Evolutionary conservation across 345 rosid species (phyloP).

Genomic region (Hirschfeldia incana): DNA sequence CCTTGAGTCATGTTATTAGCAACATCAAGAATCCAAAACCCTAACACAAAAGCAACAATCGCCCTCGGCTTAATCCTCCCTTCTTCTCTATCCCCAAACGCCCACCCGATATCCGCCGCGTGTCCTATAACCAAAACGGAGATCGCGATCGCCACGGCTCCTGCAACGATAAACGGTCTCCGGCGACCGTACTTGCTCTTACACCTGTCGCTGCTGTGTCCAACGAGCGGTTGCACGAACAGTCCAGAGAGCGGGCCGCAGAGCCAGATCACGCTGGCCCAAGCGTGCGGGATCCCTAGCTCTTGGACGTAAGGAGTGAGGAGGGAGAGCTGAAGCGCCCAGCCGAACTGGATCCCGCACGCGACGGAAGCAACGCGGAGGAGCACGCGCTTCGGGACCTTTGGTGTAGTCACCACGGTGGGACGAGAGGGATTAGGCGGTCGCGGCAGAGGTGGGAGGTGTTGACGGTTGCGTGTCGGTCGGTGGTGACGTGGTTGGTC

Average conservation of each 20-base stretch:
- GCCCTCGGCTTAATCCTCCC: conserved; percentile 64
- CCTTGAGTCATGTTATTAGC: conserved; percentile 97
- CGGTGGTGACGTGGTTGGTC: conserved; percentile 44
- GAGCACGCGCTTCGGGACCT: conserved; percentile 61
- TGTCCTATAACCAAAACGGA: conserved; percentile 72
- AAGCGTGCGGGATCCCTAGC: conserved; percentile 84
- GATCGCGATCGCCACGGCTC: conserved; percentile 55
- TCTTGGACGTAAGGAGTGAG: conserved; percentile 94
- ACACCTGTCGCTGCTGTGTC: conserved; percentile 89
- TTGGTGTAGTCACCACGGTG: conserved; percentile 34
- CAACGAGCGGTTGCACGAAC: conserved; percentile 86
- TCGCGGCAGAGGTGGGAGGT: conserved; percentile 12
- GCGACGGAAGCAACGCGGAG: conserved; percentile 90
- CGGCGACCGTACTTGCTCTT: conserved; percentile 89
- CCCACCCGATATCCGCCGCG: conserved; percentile 93
- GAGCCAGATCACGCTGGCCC: conserved; percentile 97
- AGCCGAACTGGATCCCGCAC: conserved; percentile 94
- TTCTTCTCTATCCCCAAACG: conserved; percentile 64
- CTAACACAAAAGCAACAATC: conserved; percentile 67
- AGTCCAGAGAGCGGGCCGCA: conserved; percentile 97
- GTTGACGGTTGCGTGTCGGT: conserved; percentile 22
- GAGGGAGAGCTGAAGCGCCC: conserved; percentile 96
- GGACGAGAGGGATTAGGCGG: conserved; percentile 28
- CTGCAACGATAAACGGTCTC: conserved; percentile 71
- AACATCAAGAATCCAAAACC: conserved; percentile 91